phyloP scores from a whole-genome alignment of 1,284 basidiomycete genomes.

The Sutorius eximius region DNA sequence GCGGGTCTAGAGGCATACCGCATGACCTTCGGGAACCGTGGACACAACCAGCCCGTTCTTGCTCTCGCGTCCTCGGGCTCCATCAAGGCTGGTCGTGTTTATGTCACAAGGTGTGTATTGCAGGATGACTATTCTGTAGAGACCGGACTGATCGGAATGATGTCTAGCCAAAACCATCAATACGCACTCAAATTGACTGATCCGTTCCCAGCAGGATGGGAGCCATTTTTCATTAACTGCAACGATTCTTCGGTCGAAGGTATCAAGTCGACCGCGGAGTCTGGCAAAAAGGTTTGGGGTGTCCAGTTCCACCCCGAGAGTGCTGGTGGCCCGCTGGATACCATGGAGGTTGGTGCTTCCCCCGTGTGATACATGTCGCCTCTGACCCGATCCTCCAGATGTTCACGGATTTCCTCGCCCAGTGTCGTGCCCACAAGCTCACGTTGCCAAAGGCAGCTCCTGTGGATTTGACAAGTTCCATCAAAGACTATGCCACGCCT shows the following conservation, averaged over 20 bases:
- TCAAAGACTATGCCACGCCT: slow-evolving; percentile 6
- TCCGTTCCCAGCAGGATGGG: slow-evolving; percentile 93
- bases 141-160: slow-evolving; percentile 4
- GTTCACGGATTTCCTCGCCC: slow-evolving; percentile 88
- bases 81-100: slow-evolving; percentile 93
- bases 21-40: slow-evolving; percentile 97
- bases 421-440: slow-evolving; percentile 66
- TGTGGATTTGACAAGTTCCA: neutral
- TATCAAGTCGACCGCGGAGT: slow-evolving; percentile 87
- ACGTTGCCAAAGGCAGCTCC: slow-evolving; percentile 24
- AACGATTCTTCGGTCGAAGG: slow-evolving; percentile 98
- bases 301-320: slow-evolving; percentile 97
- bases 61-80: slow-evolving; percentile 89
- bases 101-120: slow-evolving; percentile 80
- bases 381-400: slow-evolving; percentile 50
- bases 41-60: slow-evolving; percentile 98
- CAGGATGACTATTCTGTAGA: neutral
- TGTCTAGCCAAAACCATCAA: slow-evolving; percentile 85
- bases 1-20: slow-evolving; percentile 95
- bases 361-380: neutral
- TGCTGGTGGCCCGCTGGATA: slow-evolving; percentile 89
- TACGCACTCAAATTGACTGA: slow-evolving; percentile 93
- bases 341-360: slow-evolving; percentile 71
- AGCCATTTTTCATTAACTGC: slow-evolving; percentile 97
- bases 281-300: slow-evolving; percentile 90